These are phyloP conservation scores for Yarrowia deformans DNA, from an alignment of 805 yeast species.

Conservation along the genomic window DNA sequence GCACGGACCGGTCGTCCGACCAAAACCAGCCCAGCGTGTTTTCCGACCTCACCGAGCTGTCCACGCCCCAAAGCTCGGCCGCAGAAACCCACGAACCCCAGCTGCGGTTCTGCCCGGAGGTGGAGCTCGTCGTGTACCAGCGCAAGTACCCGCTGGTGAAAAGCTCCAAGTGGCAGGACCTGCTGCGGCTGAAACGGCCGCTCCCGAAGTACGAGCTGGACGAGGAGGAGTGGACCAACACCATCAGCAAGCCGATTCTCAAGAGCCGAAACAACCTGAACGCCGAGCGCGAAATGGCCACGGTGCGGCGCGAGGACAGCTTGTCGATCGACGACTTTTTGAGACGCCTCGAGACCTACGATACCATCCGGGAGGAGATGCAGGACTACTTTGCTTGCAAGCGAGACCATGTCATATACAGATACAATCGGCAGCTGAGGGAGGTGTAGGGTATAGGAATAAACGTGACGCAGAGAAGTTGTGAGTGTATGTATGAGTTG, in stretches of 20 bases:
- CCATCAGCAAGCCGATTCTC: slow-evolving; percentile 38
- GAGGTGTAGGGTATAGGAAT: not conserved
- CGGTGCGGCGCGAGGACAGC: slow-evolving; percentile 10
- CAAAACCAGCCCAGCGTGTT: slow-evolving; percentile 15
- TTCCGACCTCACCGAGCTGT: slow-evolving; percentile 3
- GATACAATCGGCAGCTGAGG: slow-evolving; percentile 7
- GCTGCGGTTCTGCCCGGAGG: slow-evolving; percentile 29
- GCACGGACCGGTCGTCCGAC: slow-evolving; percentile 19
- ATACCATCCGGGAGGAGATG: slow-evolving; percentile 33
- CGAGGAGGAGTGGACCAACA: not conserved
- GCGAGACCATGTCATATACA: slow-evolving; percentile 11
- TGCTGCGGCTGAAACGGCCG: slow-evolving; percentile 19
- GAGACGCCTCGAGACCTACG: slow-evolving; percentile 9
- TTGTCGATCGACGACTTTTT: slow-evolving; percentile 17
- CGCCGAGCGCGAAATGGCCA: slow-evolving; percentile 26
- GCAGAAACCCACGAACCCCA: slow-evolving; percentile 20
- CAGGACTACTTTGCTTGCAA: slow-evolving; percentile 16
- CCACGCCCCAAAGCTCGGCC: slow-evolving; percentile 8
- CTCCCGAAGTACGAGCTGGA: not conserved
- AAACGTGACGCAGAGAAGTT: not conserved
- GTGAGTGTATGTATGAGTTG: not conserved
- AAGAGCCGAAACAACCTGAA: slow-evolving; percentile 39
- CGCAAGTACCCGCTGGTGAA: slow-evolving; percentile 21
- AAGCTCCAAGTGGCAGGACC: slow-evolving; percentile 7
- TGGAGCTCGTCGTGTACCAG: slow-evolving; percentile 18